These are phyloP conservation scores for Luvunga scandens DNA, from an alignment of 345 rosid species.

Conservation along the genomic window DNA sequence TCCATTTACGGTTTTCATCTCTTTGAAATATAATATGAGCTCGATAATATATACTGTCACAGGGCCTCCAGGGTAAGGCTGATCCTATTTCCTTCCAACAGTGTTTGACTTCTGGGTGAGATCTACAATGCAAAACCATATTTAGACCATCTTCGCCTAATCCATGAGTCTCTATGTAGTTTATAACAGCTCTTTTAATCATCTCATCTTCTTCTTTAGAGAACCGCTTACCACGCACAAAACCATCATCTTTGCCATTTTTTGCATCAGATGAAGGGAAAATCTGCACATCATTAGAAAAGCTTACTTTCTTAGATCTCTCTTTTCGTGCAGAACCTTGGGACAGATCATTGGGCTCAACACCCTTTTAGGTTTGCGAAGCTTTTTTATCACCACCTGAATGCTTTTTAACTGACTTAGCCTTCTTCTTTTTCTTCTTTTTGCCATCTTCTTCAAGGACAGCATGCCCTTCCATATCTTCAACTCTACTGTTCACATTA, in stretches of 20 bases:
- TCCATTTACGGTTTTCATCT: conserved; percentile 51
- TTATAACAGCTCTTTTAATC: conserved; percentile 46
- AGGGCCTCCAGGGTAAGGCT: conserved; percentile 64
- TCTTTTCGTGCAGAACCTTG: conserved; percentile 27
- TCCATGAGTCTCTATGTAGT: conserved; percentile 45
- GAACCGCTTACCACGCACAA: conserved; percentile 70
- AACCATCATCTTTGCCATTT: conserved; percentile 13
- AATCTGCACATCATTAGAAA: conserved; percentile 58
- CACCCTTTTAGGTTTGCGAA: not conserved
- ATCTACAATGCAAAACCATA: conserved; percentile 51
- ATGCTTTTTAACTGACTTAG: conserved; percentile 10
- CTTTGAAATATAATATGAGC: conserved; percentile 64
- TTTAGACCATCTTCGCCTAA: conserved; percentile 65
- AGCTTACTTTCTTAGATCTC: conserved; percentile 58
- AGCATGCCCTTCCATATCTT: not conserved
- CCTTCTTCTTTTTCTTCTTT: conserved; percentile 32
- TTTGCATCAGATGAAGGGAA: conserved; percentile 37
- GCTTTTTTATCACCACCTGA: conserved; percentile 17
- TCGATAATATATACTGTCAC: conserved; percentile 41
- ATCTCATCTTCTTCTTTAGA: conserved; percentile 65
- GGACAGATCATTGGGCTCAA: not conserved
- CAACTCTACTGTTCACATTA: not conserved
- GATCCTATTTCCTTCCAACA: conserved; percentile 76
- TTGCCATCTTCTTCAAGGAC: conserved; percentile 8
- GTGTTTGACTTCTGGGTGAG: conserved; percentile 35